Base-by-base conservation (phyloP, 1,284 basidiomycete genomes). In the Xerocomus nothofagi region DNA sequence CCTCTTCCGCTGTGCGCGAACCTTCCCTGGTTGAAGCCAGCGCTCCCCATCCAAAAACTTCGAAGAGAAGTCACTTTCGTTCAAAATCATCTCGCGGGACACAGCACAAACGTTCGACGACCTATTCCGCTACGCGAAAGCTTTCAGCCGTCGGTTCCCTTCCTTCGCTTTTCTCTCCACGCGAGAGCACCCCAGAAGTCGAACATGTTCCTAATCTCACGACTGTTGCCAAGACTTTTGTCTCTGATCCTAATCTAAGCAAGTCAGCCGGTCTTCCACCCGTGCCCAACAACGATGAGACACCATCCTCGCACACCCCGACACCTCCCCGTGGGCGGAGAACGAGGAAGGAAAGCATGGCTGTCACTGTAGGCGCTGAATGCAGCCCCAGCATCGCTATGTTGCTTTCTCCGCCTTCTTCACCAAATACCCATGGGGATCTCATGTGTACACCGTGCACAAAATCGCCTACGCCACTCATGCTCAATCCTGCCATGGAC, bases 371-470 rank as follows among this genome's bases (percentile, higher is more conserved):
- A 12, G 42, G 33, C n/a, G 20, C 36, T 1, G 51, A 37, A 9
- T 47, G 48, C 42, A 51, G 6, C n/a, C 46, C 54, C 3, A 57
- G 44, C 38, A 56, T 57, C 27, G 46, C 63, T 12, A 57, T 59
- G 61, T 32, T 69, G 5, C 49, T 68, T 33, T 68, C 68, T 23
- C 54, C 56, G 1, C 63, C 57, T 27, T 47, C 55, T n/a, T 63
- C 63, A 8, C 54, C 55, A 34, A 38, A 34, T 12, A 44, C 21
- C n/a, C 44, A 29, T 3, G 40, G 29, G 11, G 47, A 46, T 24
- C 39, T 40, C 21, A 29, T 47, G 23, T 18, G 53, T 34, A 31
- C 38, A 32, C 37, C 51, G 4, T 50, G 40, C 15, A 36, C 37
- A 18, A 57, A 53, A 14, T 20, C 40, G 1, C 33, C 51, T 18